Percentiles rank a stretch among this genome's conserved stretches.
Conservation (phyloP, 306 rosid genomes). For the Quercus aquifolioides region DNA sequence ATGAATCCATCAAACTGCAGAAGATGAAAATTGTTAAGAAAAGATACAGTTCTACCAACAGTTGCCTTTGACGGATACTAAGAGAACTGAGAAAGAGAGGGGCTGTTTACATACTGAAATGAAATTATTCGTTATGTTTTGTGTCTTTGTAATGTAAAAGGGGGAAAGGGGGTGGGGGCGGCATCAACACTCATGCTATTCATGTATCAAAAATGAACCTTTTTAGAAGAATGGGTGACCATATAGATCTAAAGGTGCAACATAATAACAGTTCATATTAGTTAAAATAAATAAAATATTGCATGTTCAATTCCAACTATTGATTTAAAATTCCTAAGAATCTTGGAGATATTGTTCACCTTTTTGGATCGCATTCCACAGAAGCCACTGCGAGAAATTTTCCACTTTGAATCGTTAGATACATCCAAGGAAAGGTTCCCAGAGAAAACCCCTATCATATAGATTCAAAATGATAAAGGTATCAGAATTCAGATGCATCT, state of each 20-base stretch:
- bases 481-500: neutral
- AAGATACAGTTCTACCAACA: neutral
- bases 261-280: neutral
- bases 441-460: conserved; percentile 61
- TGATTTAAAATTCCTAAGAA: neutral
- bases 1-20: conserved; percentile 81
- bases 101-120: neutral
- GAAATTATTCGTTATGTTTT: neutral
- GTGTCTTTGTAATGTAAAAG: neutral
- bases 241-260: neutral
- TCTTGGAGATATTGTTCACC: conserved; percentile 37
- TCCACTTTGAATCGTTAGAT: conserved; percentile 63
- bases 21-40: conserved; percentile 11
- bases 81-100: neutral
- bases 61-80: neutral
- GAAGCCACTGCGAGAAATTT: conserved; percentile 66
- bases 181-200: neutral
- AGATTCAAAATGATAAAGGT: conserved; percentile 1
- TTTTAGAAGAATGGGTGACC: neutral
- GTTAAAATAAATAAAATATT: neutral
- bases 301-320: neutral
- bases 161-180: too few species aligned
- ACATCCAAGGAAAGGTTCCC: conserved; percentile 82
- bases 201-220: neutral
- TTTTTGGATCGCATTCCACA: conserved; percentile 96